These are phyloP conservation scores for Circinella umbellata DNA, from an alignment of 371 early-diverging fungal genomes.

Conservation along the genomic window DNA sequence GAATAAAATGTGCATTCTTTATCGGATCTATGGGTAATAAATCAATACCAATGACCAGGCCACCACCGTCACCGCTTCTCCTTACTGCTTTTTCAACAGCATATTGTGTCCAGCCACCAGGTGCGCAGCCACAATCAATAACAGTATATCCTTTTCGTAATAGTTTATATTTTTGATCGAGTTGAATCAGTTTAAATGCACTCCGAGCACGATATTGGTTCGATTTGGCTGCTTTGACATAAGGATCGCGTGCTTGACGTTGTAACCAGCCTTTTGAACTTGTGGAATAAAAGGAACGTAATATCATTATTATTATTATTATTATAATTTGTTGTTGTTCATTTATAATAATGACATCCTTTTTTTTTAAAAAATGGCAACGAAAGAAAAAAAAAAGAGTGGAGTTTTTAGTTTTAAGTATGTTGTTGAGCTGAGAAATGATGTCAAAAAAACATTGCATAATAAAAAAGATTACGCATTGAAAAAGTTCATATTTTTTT, in stretches of 20 bases:
- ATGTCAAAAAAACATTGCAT: too few relatives aligned
- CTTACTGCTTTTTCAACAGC: conserved; percentile 42
- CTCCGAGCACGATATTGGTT: conserved; percentile 86
- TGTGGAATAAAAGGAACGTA: conserved; percentile 28
- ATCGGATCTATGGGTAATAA: conserved; percentile 75
- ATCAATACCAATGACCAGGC: conserved; percentile 70
- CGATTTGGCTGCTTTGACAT: conserved; percentile 66
- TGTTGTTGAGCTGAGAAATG: too few relatives aligned
- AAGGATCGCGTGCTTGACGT: conserved; percentile 77
- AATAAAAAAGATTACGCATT: too few relatives aligned
- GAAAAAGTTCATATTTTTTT: too few relatives aligned
- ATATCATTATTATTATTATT: neutral
- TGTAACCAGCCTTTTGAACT: conserved; percentile 71
- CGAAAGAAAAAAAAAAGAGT: too few relatives aligned
- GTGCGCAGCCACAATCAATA: conserved; percentile 90
- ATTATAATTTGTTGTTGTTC: too few relatives aligned
- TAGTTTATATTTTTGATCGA: conserved; percentile 77
- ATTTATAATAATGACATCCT: too few relatives aligned
- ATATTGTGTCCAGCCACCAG: conserved; percentile 96
- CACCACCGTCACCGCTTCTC: conserved; percentile 21
- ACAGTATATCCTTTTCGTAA: conserved; percentile 60
- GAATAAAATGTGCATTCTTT: conserved; percentile 61
- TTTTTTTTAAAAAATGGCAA: too few relatives aligned
- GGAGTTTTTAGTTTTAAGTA: too few relatives aligned
- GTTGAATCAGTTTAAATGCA: conserved; percentile 86